phyloP scores from a whole-genome alignment of 768 basidiomycete species.

The Goffeauzyma gilvescens region DNA sequence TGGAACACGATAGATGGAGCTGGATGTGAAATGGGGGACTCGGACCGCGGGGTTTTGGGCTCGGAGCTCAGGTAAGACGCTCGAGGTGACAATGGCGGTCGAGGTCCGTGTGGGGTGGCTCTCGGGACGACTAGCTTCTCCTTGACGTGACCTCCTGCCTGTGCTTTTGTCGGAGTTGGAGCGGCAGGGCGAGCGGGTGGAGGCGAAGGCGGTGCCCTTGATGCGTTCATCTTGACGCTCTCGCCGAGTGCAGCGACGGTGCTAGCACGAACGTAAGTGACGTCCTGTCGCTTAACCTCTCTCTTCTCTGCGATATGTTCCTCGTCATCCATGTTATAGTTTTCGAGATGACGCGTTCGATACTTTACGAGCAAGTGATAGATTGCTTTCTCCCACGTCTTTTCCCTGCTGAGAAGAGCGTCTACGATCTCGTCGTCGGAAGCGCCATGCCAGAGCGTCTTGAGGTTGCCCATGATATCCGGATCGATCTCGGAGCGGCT shows the following conservation, averaged over 20 bases:
- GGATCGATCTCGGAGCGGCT: slow-evolving; percentile 52
- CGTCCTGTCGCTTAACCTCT: too few species aligned
- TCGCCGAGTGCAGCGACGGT: slow-evolving; percentile 15
- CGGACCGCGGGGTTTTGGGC: slow-evolving; percentile 2
- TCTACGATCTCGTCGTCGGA: slow-evolving; percentile 54
- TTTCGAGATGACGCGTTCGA: slow-evolving; percentile 51
- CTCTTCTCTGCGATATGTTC: slow-evolving; percentile 1
- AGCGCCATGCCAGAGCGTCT: slow-evolving; percentile 74
- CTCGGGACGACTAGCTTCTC: slow-evolving; percentile 10
- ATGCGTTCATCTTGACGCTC: too few species aligned
- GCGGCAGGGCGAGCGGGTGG: slow-evolving; percentile 27
- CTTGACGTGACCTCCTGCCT: slow-evolving; percentile 10
- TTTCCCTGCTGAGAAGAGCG: slow-evolving; percentile 41
- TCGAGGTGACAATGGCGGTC: slow-evolving; percentile 24
- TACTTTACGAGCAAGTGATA: slow-evolving; percentile 79
- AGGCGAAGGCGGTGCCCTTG: too few species aligned
- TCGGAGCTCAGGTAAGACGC: slow-evolving; percentile 14
- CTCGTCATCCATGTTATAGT: slow-evolving; percentile 45
- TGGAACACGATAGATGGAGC: too few species aligned
- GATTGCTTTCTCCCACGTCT: slow-evolving; percentile 89
- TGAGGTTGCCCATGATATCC: slow-evolving; percentile 74
- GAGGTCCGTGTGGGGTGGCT: slow-evolving; percentile 25
- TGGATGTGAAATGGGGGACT: slow-evolving; percentile 6
- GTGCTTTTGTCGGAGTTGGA: slow-evolving; percentile 34
- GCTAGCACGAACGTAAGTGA: slow-evolving; percentile 1